Percentiles rank a stretch among this genome's conserved stretches.
Evolutionary conservation across 768 basidiomycete species (phyloP).

Genomic region (Boletus fagicola): DNA sequence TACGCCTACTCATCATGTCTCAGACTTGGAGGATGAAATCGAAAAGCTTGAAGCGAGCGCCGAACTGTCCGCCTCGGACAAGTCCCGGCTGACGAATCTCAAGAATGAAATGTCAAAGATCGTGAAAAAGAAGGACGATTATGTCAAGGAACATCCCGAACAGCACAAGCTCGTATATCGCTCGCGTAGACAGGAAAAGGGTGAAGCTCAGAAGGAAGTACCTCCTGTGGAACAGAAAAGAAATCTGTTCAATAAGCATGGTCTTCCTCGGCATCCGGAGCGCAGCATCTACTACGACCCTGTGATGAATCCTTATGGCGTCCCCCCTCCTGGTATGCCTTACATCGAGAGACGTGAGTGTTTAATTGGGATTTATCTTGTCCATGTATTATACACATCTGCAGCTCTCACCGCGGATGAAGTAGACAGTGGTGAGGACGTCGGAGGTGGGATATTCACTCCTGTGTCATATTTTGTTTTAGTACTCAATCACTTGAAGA

Average conservation of each 20-base stretch:
- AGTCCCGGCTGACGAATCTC: conserved; percentile 65
- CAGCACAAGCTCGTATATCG: conserved; percentile 82
- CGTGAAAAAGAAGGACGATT: conserved; percentile 86
- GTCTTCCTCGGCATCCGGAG: conserved; percentile 87
- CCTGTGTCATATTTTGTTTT: background rate
- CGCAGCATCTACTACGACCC: conserved; percentile 91
- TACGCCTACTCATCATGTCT: conserved; percentile 7
- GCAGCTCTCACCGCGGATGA: conserved; percentile 64
- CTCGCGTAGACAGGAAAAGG: conserved; percentile 43
- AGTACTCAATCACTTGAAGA: conserved; percentile 8
- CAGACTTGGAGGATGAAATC: conserved; percentile 84
- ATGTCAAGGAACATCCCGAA: conserved; percentile 91
- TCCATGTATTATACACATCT: conserved; percentile 3
- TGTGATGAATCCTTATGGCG: conserved; percentile 90
- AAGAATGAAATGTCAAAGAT: conserved; percentile 78
- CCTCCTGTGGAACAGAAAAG: conserved; percentile 47
- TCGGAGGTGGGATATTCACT: conserved; percentile 35
- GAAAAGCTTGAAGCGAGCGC: conserved; percentile 54
- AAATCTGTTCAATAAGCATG: conserved; percentile 78
- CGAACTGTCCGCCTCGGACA: conserved; percentile 49
- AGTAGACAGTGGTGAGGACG: conserved; percentile 61
- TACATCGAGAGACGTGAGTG: conserved; percentile 81
- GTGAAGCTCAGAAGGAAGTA: conserved; percentile 42
- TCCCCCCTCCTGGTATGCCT: conserved; percentile 96
- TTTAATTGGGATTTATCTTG: background rate